Evolutionary conservation across 768 basidiomycete species (phyloP).

Genomic region (Galerina marginata): DNA sequence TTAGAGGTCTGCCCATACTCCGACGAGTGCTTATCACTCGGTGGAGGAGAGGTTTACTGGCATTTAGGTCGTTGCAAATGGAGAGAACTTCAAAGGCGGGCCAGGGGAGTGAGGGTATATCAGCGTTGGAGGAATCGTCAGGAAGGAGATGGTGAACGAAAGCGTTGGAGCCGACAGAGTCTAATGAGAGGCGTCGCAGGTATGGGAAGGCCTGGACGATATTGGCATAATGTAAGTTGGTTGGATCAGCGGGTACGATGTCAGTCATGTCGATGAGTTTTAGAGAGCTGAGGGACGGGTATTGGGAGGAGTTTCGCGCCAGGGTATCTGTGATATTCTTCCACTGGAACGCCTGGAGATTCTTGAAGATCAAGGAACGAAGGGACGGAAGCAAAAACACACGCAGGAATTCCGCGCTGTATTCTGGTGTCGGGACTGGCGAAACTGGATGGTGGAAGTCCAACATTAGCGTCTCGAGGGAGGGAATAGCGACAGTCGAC

Average conservation of each 20-base stretch:
- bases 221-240: conserved; percentile 5
- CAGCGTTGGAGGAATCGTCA: neutral
- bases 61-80: conserved; percentile 22
- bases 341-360: conserved; percentile 19
- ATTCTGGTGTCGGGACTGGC: conserved; percentile 10
- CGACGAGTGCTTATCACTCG: conserved; percentile 18
- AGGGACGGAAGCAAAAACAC: conserved; percentile 22
- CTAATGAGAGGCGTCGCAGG: conserved; percentile 28
- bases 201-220: conserved; percentile 30
- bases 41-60: conserved; percentile 26
- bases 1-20: conserved; percentile 12
- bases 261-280: conserved; percentile 28
- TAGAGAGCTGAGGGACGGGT: conserved; percentile 27
- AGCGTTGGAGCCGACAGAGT: conserved; percentile 26
- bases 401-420: conserved; percentile 29
- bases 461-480: conserved; percentile 29
- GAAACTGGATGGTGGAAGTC: conserved; percentile 14
- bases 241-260: conserved; percentile 11
- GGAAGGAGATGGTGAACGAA: conserved; percentile 29
- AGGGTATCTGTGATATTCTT: conserved; percentile 18
- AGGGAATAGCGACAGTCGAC: conserved; percentile 23
- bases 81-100: conserved; percentile 21
- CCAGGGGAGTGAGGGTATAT: conserved; percentile 13
- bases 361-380: conserved; percentile 21
- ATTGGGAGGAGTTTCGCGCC: conserved; percentile 7